Base-by-base conservation (phyloP, 805 yeast genomes). In the Sungouiozyma intestinalis region DNA sequence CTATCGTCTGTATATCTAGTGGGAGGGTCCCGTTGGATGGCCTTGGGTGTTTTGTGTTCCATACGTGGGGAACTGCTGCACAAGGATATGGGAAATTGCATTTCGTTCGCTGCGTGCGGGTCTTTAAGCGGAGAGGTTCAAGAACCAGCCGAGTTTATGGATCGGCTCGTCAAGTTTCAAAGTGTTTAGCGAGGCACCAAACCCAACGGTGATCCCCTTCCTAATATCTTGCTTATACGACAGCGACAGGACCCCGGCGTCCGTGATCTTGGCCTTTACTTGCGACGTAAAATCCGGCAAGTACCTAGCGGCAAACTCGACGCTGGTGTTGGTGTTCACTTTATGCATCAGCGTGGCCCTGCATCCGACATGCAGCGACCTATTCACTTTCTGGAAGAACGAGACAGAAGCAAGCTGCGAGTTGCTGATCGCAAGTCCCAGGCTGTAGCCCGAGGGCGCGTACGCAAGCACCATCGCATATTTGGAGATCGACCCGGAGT, bases 281-380 rank as follows among this genome's bases (percentile, higher is more conserved):
- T 85, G 88, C 51, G 96, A 80, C 50, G 90, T 65, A 45, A 74
- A 65, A 74, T 92, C 98, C 64, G 94, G 79, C 55, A 73, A 71
- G 79, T 90, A 90, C 78, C 86, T 90, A 67, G 96, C 79, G 58
- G 96, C 97, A 52, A 88, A 83, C 76, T 92, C 98, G 60, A 92
- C 79, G 61, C 82, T 85, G 58, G 88, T 96, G 62, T 87, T 77
- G 40, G 82, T 66, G 48, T 63, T 63, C 38, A 77, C 64, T 67
- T 77, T 75, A 50, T 95, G 79, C 73, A 87, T 95, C 79, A 90
- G 85, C 53, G 92, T 80, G 60, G 96, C 95, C 76, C 85, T 88
- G 62, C 97, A 95, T 73, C 97, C 98, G 58, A 87, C 95, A 77
- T 92, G 96, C 57, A 90, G 85, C 57, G 72, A 68, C 53, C 94